These are phyloP conservation scores for Diplodia mutila DNA, from an alignment of 2,329 filamentous ascomycete species.

Conservation along the genomic window DNA sequence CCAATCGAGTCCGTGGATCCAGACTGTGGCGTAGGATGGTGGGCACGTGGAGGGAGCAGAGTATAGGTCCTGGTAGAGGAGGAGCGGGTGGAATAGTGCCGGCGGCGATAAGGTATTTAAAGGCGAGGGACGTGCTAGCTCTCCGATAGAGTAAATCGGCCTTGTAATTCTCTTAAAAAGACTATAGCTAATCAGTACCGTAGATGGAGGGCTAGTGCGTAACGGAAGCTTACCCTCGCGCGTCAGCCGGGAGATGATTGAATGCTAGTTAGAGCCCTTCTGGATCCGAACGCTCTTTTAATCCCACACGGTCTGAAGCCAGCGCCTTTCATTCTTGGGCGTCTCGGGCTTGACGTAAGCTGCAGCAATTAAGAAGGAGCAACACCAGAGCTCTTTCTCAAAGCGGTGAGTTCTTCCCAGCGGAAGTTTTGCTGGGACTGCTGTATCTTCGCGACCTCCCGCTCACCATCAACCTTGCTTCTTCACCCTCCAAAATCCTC, in stretches of 20 bases:
- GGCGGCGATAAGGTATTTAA: constrained; percentile 25
- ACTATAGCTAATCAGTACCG: neutral
- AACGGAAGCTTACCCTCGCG: constrained; percentile 11
- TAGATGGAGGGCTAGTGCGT: neutral
- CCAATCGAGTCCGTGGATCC: no score
- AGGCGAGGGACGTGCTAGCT: neutral
- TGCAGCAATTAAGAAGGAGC: no score
- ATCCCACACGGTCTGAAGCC: no score
- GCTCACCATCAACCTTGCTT: no score
- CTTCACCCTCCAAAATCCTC: no score
- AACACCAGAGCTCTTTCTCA: no score
- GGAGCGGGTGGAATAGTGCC: constrained; percentile 16
- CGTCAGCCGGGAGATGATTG: constrained; percentile 17
- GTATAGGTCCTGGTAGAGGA: constrained; percentile 10
- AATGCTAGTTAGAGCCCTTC: neutral
- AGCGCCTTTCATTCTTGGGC: no score
- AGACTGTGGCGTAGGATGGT: constrained; percentile 7
- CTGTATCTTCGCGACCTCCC: no score
- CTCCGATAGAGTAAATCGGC: constrained; percentile 5
- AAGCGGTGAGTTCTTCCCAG: no score
- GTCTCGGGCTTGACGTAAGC: no score
- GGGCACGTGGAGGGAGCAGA: constrained; percentile 16
- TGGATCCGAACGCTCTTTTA: constrained; percentile 7
- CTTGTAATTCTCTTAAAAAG: no score
- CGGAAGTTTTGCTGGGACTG: no score